Base-by-base conservation (phyloP, 116 monocot species). In the Trichopus zeylanicus region DNA sequence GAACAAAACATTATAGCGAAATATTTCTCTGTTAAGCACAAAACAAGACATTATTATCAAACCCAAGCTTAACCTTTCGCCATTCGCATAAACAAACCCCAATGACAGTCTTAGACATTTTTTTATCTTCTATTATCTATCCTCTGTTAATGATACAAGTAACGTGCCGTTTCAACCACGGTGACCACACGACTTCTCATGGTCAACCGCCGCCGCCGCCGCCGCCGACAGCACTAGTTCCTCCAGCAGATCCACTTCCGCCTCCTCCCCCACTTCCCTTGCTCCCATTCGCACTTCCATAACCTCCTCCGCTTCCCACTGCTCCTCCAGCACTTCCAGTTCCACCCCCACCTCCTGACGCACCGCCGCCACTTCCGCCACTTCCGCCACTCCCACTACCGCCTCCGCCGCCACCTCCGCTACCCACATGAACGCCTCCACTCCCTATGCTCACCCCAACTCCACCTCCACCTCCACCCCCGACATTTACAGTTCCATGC, bases 381-480 rank as follows among this genome's bases (percentile, higher is more conserved):
- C 61, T 55, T 0, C 79, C 56, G 1, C 46, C 63, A 15, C 56
- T 51, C 4, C 65, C 68, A 2, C 70, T 78, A 3, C 74, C 77
- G 0, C 70, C 76, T 0, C 74, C 63, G 1, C 29, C 48, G 1
- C 66, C 73, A 1, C 37, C 67, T 3, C 66, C 72, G 0, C 9
- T 20, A 22, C 63, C 56, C 30, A 75, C 77, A 52, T 26, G 59
- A 11, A 77, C 68, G 0, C 81, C 74, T 0, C 72, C 81, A 2
- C 57, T 48, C 26, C 68, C 79, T 9, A 87, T 55, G 47, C 64
- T 68, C 5, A 88, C 59, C 32, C 83, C 77, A 13, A 80, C 79
- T 13, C 83, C 80, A 23, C 20, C 71, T 29, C 87, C 83, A 4
- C 82, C 83, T 4, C 87, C 75, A 0, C 59, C 79, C 15, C 81